Base-by-base conservation (phyloP, 331 rosid species). In the Stylosanthes scabra region DNA sequence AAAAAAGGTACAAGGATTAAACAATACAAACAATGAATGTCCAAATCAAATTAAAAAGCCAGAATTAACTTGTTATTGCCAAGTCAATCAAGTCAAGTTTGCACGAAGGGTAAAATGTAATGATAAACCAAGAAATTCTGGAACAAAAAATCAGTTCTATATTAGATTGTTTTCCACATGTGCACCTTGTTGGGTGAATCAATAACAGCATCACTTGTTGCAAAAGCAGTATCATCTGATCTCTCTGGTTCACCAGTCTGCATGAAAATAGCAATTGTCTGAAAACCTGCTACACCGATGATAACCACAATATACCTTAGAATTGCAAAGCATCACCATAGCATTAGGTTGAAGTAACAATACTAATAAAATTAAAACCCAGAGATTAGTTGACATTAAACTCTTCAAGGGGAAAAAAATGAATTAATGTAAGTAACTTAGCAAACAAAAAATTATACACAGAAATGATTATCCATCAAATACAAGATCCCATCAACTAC, bases 251-350 rank as follows among this genome's bases (percentile, higher is more conserved):
- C 91, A 78, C 80, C 93, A 95, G 96, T 95, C 97, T 95, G 99
- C 99, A 95, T 88, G 93, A 95, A 94, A 92, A 95, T 87, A 95
- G 96, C 86, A 95, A 91, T 87, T 83, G 93, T 95, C 99, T 95
- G 97, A 95, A 92, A 95, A 88, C 97, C 99, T 92, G 99, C 95
- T 95, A 85, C 97, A 95, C 83, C 84, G 83, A 95, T 90, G 74
- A 86, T 92, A 88, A 88, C 85, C 91, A 92, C 88, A 92, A 84
- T 87, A 80, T 85, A 80, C 90, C 99, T 95, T 87, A 95, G 97
- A 91, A 86, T 72, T 51, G 81, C 73, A 88, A 88, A 77, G 82
- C 83, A 76, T 6, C 74, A 77, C 45, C 79, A 57, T 68, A 58
- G 69, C 68, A 73, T 67, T 69, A 81, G 70, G 55, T 68, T 74